A percentile compares a stretch with the other conserved stretches of the same genome.
phyloP scores from a whole-genome alignment of 176 grass and related monocot genomes.

The barley (Hordeum vulgare) region MorexV3_pseudomolecules_assembly NC_058522.1:509522141-509522640 shows the following conservation, averaged over 20 bases:
- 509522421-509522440: constrained; percentile 8
- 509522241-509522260: neutral
- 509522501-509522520: constrained; percentile 19
- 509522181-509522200: constrained; percentile 51
- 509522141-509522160: constrained; percentile 34
- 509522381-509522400: constrained; percentile 62
- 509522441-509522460: neutral
- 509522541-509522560: constrained; percentile 22
- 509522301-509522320: constrained; percentile 34
- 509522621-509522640: constrained; percentile 15
- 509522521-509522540: constrained; percentile 17
- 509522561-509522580: constrained; percentile 15
- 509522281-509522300: neutral
- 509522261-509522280: constrained; percentile 10
- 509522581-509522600: constrained; percentile 13
- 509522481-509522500: constrained; percentile 15
- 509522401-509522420: constrained; percentile 42
- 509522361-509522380: constrained; percentile 49
- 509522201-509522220: constrained; percentile 61
- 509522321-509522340: constrained; percentile 34
- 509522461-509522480: neutral
- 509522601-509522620: constrained; percentile 16
- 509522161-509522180: constrained; percentile 36
- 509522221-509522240: constrained; percentile 21
- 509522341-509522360: constrained; percentile 62